phyloP scores from a whole-genome alignment of 495 filamentous ascomycete species.

The Aeminium ludgeri region DNA sequence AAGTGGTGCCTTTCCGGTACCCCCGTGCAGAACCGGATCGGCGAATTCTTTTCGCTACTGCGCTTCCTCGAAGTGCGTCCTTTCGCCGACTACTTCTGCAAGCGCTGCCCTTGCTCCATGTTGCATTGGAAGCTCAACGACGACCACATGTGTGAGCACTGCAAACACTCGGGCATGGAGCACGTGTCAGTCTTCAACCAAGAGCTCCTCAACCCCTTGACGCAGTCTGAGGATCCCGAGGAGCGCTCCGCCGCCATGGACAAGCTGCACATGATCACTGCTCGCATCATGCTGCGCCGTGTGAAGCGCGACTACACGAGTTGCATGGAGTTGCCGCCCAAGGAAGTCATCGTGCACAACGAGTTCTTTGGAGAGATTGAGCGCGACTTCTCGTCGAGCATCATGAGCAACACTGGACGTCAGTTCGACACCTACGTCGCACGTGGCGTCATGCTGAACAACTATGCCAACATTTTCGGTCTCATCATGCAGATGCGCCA shows the following conservation, averaged over 20 bases:
- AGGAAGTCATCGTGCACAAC: constrained; percentile 77
- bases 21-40: constrained; percentile 88
- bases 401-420: constrained; percentile 75
- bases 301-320: constrained; percentile 82
- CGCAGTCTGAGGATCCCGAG: constrained; percentile 31
- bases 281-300: constrained; percentile 83
- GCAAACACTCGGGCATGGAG: constrained; percentile 50
- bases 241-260: constrained; percentile 48
- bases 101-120: constrained; percentile 56
- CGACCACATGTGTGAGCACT: constrained; percentile 48
- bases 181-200: constrained; percentile 95
- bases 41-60: constrained; percentile 88
- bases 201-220: constrained; percentile 68
- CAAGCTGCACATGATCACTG: constrained; percentile 73
- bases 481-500: constrained; percentile 97
- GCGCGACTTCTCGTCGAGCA: constrained; percentile 82
- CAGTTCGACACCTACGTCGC: constrained; percentile 92
- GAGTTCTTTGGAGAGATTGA: constrained; percentile 94
- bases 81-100: constrained; percentile 88
- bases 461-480: constrained; percentile 78
- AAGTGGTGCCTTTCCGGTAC: constrained; percentile 95
- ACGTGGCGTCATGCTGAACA: constrained; percentile 86
- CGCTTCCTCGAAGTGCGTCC: constrained; percentile 76
- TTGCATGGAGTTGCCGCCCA: constrained; percentile 87
- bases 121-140: constrained; percentile 70